phyloP scores from a whole-genome alignment of 2,329 filamentous ascomycete genomes.

The Cercospora berteroae region DNA sequence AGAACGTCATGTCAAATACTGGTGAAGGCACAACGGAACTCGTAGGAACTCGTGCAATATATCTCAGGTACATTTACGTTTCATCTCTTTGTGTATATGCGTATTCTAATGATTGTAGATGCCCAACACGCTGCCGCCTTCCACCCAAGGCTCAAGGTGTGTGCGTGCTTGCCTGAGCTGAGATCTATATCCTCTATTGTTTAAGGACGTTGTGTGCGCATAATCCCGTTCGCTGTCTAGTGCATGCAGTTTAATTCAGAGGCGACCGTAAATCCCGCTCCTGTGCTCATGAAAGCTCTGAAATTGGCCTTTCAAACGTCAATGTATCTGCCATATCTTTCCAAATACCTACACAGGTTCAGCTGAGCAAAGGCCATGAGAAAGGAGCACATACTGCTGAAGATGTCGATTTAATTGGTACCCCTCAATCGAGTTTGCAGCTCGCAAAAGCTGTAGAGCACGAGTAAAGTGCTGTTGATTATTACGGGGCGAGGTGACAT shows the following conservation, averaged over 20 bases:
- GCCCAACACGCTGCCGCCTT: not conserved
- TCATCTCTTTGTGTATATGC: not conserved
- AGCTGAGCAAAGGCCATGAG: not conserved
- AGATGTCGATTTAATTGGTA: slow-evolving; percentile 48
- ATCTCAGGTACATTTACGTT: not conserved
- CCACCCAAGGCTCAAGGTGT: not conserved
- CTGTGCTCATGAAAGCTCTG: not conserved
- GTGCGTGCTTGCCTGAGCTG: not conserved
- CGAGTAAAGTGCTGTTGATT: slow-evolving; percentile 48
- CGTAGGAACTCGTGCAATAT: not conserved
- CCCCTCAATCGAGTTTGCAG: slow-evolving; percentile 43
- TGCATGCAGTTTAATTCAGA: not conserved
- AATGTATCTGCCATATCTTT: slow-evolving; percentile 23
- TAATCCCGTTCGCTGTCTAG: not conserved
- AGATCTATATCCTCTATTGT: not conserved
- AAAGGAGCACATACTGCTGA: slow-evolving; percentile 43
- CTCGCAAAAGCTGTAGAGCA: slow-evolving; percentile 48
- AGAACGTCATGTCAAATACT: not conserved
- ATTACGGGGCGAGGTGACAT: slow-evolving; percentile 46
- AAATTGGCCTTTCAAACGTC: not conserved
- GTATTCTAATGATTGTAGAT: not conserved
- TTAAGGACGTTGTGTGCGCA: not conserved
- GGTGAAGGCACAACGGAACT: not conserved
- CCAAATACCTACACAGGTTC: slow-evolving; percentile 41
- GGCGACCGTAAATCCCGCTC: not conserved